Percentiles rank a stretch among this genome's conserved stretches.
phyloP scores from a whole-genome alignment of 1,284 basidiomycete genomes.

The Mycena sp. region DNA sequence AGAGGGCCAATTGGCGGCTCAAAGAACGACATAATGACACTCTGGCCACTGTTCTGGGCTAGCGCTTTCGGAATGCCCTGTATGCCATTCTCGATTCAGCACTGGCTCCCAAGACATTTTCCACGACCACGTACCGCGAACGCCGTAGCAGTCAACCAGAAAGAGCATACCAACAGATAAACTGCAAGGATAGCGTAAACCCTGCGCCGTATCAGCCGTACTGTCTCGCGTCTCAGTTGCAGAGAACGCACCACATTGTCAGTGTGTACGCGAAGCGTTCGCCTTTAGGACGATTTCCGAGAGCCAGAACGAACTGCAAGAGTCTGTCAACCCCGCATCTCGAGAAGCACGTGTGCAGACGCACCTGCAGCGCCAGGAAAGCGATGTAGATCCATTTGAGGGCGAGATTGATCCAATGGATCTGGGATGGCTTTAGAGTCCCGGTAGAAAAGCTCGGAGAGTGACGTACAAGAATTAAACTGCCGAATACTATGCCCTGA shows the following conservation, averaged over 20 bases:
- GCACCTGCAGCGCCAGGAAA: constrained; percentile 72
- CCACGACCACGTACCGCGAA: constrained; percentile 65
- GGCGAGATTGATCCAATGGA: constrained; percentile 87
- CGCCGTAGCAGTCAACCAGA: constrained; percentile 83
- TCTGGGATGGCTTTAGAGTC: constrained; percentile 55
- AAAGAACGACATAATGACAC: constrained; percentile 70
- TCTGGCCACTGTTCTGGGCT: constrained; percentile 53
- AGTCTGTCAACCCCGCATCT: too few species aligned
- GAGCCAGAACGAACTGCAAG: constrained; percentile 86
- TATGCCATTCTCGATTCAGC: too few species aligned
- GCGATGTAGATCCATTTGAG: constrained; percentile 91
- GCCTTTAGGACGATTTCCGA: constrained; percentile 96
- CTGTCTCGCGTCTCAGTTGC: too few species aligned
- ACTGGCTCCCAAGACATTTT: too few species aligned
- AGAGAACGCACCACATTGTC: constrained; percentile 70
- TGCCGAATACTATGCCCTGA: constrained; percentile 77
- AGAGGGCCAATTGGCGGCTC: constrained; percentile 83
- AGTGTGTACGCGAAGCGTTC: constrained; percentile 85
- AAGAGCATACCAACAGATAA: constrained; percentile 87
- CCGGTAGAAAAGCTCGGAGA: neutral
- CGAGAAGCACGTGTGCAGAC: constrained; percentile 48
- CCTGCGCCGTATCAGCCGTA: too few species aligned
- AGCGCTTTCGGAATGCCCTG: constrained; percentile 67
- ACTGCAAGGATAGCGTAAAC: constrained; percentile 82
- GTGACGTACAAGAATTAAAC: constrained; percentile 64